phyloP scores from a whole-genome alignment of 1,284 basidiomycete genomes.

The Trichosporon coremiiforme region DNA sequence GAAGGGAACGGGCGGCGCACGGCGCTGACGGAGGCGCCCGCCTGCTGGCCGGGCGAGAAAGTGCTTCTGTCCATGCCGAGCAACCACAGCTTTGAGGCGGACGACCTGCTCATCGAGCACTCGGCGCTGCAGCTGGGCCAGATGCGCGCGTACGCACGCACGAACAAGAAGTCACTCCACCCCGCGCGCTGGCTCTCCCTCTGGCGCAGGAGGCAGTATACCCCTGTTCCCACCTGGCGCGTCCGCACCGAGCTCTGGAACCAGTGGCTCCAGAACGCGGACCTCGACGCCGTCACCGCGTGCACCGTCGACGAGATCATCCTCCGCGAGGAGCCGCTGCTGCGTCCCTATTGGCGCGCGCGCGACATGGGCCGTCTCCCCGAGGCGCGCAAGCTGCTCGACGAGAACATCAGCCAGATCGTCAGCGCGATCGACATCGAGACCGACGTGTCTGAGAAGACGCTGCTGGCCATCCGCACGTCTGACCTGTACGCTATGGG shows the following conservation, averaged over 20 bases:
- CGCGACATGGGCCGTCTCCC: slow-evolving; percentile 23
- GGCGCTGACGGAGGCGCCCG: slow-evolving; percentile 11
- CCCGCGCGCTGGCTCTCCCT: slow-evolving; percentile 5
- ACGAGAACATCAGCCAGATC: slow-evolving; percentile 24
- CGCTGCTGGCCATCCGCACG: slow-evolving; percentile 26
- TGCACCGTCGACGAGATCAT: slow-evolving; percentile 28
- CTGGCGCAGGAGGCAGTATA: slow-evolving; percentile 17
- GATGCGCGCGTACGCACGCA: slow-evolving; percentile 19
- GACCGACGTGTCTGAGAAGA: slow-evolving; percentile 25
- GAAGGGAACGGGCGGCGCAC: slow-evolving; percentile 19
- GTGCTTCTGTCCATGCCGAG: slow-evolving; percentile 15
- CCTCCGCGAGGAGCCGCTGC: slow-evolving; percentile 25
- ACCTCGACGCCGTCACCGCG: slow-evolving; percentile 26
- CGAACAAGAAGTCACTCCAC: not conserved
- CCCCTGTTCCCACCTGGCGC: slow-evolving; percentile 20
- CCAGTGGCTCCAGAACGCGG: slow-evolving; percentile 21
- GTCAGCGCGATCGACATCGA: slow-evolving; percentile 27
- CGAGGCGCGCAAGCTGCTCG: slow-evolving; percentile 18
- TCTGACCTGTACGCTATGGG: slow-evolving; percentile 30
- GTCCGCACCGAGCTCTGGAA: slow-evolving; percentile 27
- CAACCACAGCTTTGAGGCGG: slow-evolving; percentile 21
- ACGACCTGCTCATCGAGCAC: slow-evolving; percentile 24
- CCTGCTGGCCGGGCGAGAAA: slow-evolving; percentile 15
- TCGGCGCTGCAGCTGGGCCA: slow-evolving; percentile 17
- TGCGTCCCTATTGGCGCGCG: slow-evolving; percentile 24